A percentile compares a stretch with the other conserved stretches of the same genome.
Evolutionary conservation across 768 basidiomycete species (phyloP).

Genomic region (Suillus fuscotomentosus): DNA sequence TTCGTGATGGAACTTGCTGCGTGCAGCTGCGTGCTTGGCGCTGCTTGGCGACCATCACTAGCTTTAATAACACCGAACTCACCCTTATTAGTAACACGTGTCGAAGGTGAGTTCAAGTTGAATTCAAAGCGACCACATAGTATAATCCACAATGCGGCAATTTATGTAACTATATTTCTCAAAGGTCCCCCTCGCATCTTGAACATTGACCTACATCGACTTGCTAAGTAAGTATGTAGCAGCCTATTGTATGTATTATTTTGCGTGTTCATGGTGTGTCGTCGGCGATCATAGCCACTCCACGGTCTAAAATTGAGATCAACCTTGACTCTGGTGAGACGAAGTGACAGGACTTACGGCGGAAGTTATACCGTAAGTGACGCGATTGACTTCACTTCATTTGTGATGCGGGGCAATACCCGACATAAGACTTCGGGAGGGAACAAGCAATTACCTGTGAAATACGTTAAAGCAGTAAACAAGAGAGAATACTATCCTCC

Average conservation of each 20-base stretch:
- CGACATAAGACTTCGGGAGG: conserved; percentile 84
- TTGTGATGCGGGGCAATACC: conserved; percentile 96
- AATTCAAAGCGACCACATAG: too few species aligned
- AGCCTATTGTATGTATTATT: neutral
- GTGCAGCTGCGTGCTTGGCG: too few species aligned
- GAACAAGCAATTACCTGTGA: conserved; percentile 85
- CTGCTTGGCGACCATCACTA: neutral
- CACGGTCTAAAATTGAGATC: conserved; percentile 32
- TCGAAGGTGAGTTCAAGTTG: too few species aligned
- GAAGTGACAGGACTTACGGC: conserved; percentile 51
- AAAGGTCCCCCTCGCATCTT: too few species aligned
- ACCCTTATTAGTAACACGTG: too few species aligned
- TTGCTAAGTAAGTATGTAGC: too few species aligned
- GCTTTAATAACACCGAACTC: too few species aligned
- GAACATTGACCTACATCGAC: too few species aligned
- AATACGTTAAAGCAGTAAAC: conserved; percentile 6
- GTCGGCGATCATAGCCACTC: conserved; percentile 38
- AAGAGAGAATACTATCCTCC: neutral
- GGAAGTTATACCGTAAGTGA: conserved; percentile 95
- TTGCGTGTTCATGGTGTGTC: neutral
- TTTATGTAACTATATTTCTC: too few species aligned
- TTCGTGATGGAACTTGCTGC: neutral
- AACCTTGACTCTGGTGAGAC: neutral
- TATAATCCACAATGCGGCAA: too few species aligned
- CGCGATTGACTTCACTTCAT: conserved; percentile 93